Evolutionary conservation across 2,329 filamentous ascomycete genomes (phyloP), one percentile per base, ranked within the genome.

Genomic region (Ceratocystis lukuohia): DNA sequence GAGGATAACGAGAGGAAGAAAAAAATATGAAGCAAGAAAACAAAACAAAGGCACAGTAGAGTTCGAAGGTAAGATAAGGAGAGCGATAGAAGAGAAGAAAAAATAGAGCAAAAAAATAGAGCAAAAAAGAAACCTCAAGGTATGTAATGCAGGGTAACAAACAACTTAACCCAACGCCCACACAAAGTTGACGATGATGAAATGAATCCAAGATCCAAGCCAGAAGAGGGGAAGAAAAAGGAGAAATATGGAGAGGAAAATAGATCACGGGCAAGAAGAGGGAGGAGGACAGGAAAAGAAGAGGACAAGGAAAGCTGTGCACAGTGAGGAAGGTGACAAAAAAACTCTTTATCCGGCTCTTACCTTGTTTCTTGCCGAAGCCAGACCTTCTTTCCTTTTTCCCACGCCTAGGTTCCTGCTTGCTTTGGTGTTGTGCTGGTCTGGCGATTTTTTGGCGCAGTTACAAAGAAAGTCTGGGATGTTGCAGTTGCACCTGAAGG

Each of bases 111-210:
- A 20, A 48, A 61, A 57, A 62, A 20, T n/a, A 44, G 25, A 22
- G 25, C 22, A 45, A 62, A 45, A 62, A 44, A 45, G 44, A 37
- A 63, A 30, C 61, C 20, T 63, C 61, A 46, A 63, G 20, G 25
- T 61, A 66, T 66, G 37, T 50, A 65, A 65, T 65, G 64, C 50
- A 65, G 64, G 64, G 53, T 57, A 61, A 65, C 59, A 65, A 65
- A 65, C 63, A 65, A 65, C 64, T 41, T 41, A n/a, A 44, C 5
- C 64, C 64, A 65, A 53, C 61, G 64, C 64, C 50, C 44, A 59
- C 50, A 46, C 22, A 45, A 45, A 50, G 53, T 57, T 57, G 53
- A 57, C 53, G 53, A 57, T 57, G 53, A 48, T 63, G 12, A 63
- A 33, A 45, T 48, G 61, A 61, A 57, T 46, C n/a, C 30, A 59